phyloP scores from a whole-genome alignment of 805 yeast species.

The Saccharomyces eubayanus region DNA sequence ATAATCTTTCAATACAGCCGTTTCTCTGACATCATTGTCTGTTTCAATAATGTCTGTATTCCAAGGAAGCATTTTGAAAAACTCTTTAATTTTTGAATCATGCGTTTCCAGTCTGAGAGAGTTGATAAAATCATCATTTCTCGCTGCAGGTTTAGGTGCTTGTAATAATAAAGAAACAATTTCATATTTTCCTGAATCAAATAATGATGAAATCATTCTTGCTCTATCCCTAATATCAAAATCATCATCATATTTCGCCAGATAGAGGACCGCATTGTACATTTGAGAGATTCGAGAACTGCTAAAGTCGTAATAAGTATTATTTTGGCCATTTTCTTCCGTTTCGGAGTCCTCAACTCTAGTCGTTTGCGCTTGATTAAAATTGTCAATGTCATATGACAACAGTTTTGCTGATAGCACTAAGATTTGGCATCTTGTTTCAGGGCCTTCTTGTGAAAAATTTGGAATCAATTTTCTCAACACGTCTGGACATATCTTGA shows the following conservation, averaged over 20 bases:
- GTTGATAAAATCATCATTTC: neutral
- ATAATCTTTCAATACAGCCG: slow-evolving; percentile 35
- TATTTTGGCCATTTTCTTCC: slow-evolving; percentile 11
- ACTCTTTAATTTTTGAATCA: neutral
- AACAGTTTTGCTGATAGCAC: slow-evolving; percentile 66
- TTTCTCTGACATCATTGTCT: slow-evolving; percentile 30
- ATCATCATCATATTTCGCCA: slow-evolving; percentile 64
- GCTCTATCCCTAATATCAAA: slow-evolving; percentile 82
- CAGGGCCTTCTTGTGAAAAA: slow-evolving; percentile 47
- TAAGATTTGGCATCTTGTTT: slow-evolving; percentile 63
- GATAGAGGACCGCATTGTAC: slow-evolving; percentile 52
- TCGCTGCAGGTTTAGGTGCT: slow-evolving; percentile 66
- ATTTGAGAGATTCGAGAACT: slow-evolving; percentile 38
- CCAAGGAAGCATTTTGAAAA: slow-evolving; percentile 13
- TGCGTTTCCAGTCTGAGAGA: neutral
- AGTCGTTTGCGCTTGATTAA: slow-evolving; percentile 14
- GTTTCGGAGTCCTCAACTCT: neutral
- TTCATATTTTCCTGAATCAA: slow-evolving; percentile 45
- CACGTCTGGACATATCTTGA: slow-evolving; percentile 64
- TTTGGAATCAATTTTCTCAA: slow-evolving; percentile 47
- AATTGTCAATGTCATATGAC: slow-evolving; percentile 44
- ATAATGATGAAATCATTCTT: slow-evolving; percentile 56
- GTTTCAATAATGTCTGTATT: slow-evolving; percentile 6
- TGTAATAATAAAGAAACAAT: slow-evolving; percentile 64
- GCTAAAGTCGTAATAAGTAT: slow-evolving; percentile 27